Evolutionary conservation across 768 basidiomycete species (phyloP), one percentile per base, ranked within the genome.

Genomic region (Austroboletus eburneus): DNA sequence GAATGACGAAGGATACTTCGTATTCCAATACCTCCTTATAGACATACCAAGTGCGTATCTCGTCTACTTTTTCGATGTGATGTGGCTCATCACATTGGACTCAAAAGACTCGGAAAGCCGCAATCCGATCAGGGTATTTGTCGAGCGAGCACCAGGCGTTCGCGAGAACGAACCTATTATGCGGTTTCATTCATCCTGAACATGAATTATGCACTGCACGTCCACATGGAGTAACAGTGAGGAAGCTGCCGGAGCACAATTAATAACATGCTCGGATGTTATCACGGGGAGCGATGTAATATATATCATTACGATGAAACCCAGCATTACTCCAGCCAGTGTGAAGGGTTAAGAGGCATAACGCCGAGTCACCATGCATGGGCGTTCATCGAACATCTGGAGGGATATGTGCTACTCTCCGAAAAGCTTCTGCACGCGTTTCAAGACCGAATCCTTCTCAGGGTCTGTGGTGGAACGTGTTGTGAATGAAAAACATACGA

Each of bases 381-480:
- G 45, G 37, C 24, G 21, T 46, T 44, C 48, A 52, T 34, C 41
- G 29, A 51, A 46, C 25, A 48, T 51, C 44, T 50, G 41, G 46
- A 38, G 39, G 32, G 45, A 47, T 41, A 34, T 50, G 57, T 24
- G 56, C 71, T 77, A 91, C 72, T 97, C 95, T 61, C 93, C 95
- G 58, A 92, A 87, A 23, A 97, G 77, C 69, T 91, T 99, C 77
- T 95, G 92, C 14, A 99, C 95, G 43, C 94, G 83, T 69, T 94
- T 97, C 60, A 98, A 75, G 24, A 98, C 80, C 1, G 92, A 96
- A 63, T 98, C 95, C 65, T 97, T 97, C 12, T 84, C 81, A 14
- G 95, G 95, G 69, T 98, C 95, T 95, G 58, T 24, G 43, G 30
- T n/a, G n/a, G n/a, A 52, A 43, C 56, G 45, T 60, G 51, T 57